These are phyloP conservation scores for Saturnispora dispora DNA, from an alignment of 805 yeast genomes.

Conservation along the genomic window DNA sequence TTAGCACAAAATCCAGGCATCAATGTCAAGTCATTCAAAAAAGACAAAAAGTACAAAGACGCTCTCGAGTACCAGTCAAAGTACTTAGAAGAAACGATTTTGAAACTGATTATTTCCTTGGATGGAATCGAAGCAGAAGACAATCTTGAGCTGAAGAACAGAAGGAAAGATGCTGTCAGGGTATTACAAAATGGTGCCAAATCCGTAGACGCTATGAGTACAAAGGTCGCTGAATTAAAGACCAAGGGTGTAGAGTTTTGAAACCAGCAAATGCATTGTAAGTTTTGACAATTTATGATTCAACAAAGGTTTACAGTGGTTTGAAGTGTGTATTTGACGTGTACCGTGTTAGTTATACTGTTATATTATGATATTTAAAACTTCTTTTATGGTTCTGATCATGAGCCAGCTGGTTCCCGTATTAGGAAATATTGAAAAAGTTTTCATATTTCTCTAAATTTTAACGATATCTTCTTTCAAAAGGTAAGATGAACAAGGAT, in stretches of 20 bases:
- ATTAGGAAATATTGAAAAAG: background rate
- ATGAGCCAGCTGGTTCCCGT: background rate
- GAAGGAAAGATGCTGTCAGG: constrained; percentile 52
- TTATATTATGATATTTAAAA: background rate
- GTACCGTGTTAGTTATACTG: background rate
- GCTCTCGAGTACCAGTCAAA: constrained; percentile 38
- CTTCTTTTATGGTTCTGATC: background rate
- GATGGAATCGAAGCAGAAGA: constrained; percentile 47
- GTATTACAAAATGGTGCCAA: constrained; percentile 51
- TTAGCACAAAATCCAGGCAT: background rate
- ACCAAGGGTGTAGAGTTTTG: constrained; percentile 10
- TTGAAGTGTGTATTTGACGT: background rate
- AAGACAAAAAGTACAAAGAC: constrained; percentile 18
- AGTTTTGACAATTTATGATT: background rate
- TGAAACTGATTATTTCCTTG: constrained; percentile 56
- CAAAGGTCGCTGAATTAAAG: constrained; percentile 16
- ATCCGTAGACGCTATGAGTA: constrained; percentile 35
- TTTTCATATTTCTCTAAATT: background rate
- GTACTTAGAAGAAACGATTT: constrained; percentile 56
- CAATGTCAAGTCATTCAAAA: background rate
- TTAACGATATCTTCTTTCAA: background rate
- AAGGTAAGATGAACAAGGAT: constrained; percentile 20
- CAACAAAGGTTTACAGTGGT: background rate
- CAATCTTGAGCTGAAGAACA: constrained; percentile 42
- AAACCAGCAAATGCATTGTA: background rate